Percentiles rank a stretch among this genome's conserved stretches.
Evolutionary conservation across 1,139 yeast genomes (phyloP).

Genomic region (Casaregolazyma suthepensis): DNA sequence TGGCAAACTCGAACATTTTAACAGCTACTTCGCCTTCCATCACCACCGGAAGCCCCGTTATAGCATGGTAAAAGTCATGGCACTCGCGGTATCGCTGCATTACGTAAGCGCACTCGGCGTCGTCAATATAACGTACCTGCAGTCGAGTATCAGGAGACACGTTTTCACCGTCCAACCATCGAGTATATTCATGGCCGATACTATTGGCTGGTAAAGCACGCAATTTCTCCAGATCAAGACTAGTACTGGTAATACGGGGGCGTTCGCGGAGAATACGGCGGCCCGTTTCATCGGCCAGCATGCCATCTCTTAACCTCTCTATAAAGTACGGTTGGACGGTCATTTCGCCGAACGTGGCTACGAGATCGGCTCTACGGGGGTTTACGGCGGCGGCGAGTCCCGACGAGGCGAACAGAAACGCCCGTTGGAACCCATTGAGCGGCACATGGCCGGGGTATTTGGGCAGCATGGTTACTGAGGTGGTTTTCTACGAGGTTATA

Average conservation of each 20-base stretch:
- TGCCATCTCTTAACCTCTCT: slow-evolving; percentile 53
- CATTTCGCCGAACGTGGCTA: slow-evolving; percentile 93
- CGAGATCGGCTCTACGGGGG: slow-evolving; percentile 65
- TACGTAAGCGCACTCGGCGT: slow-evolving; percentile 85
- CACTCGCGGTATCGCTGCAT: slow-evolving; percentile 93
- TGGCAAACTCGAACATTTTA: slow-evolving; percentile 86
- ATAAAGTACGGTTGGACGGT: slow-evolving; percentile 73
- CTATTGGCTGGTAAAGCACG: slow-evolving; percentile 61
- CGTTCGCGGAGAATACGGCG: slow-evolving; percentile 68
- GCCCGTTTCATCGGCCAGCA: slow-evolving; percentile 74
- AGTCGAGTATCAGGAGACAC: slow-evolving; percentile 93
- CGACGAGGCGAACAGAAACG: slow-evolving; percentile 61
- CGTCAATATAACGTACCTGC: slow-evolving; percentile 78
- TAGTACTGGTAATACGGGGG: slow-evolving; percentile 75
- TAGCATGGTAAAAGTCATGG: slow-evolving; percentile 93
- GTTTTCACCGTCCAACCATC: slow-evolving; percentile 81
- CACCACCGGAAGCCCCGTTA: slow-evolving; percentile 83
- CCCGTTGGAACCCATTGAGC: slow-evolving; percentile 55
- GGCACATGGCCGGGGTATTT: slow-evolving; percentile 78
- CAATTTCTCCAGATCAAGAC: slow-evolving; percentile 59
- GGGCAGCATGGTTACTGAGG: slow-evolving; percentile 1
- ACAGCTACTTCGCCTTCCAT: slow-evolving; percentile 95
- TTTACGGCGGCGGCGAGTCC: slow-evolving; percentile 79
- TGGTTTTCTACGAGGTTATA: neutral
- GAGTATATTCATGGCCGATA: slow-evolving; percentile 69